Conservation (phyloP, 73 alveolate genomes). For the Paramecium pentaurelia region DNA sequence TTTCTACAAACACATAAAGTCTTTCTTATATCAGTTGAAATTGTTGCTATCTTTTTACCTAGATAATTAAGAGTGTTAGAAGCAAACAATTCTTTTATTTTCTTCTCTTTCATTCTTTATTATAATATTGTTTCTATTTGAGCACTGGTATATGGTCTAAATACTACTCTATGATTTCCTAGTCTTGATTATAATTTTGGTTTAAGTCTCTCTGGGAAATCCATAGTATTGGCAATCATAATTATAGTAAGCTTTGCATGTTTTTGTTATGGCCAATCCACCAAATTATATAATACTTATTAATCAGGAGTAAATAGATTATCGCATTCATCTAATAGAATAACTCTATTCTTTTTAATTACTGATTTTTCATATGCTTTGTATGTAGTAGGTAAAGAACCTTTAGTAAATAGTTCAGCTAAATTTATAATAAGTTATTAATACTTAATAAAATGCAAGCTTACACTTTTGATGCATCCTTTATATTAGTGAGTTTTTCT, state of each 20-base stretch:
- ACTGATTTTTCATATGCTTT: constrained; percentile 3
- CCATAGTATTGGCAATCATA: constrained; percentile 96
- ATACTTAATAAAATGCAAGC: constrained; percentile 46
- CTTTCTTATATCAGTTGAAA: constrained; percentile 91
- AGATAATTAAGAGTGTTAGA: constrained; percentile 71
- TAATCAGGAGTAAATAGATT: constrained; percentile 84
- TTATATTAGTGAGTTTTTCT: constrained; percentile 67
- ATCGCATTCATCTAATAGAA: constrained; percentile 93
- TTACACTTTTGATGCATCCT: background rate
- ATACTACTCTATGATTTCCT: constrained; percentile 90
- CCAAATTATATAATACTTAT: constrained; percentile 83
- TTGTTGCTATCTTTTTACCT: constrained; percentile 83
- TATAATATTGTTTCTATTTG: constrained; percentile 77
- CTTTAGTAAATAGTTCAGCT: constrained; percentile 43
- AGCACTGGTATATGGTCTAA: constrained; percentile 84
- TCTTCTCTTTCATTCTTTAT: constrained; percentile 71
- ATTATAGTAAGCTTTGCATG: constrained; percentile 84
- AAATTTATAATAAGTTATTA: background rate
- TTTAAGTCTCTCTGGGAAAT: constrained; percentile 87
- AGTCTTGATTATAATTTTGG: constrained; percentile 87
- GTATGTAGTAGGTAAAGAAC: constrained; percentile 14
- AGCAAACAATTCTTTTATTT: constrained; percentile 66
- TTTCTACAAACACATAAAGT: constrained; percentile 81
- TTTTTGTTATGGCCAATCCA: constrained; percentile 91
- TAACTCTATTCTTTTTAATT: constrained; percentile 57